Evolutionary conservation across 176 grass and related monocot species (phyloP), one percentile per base, ranked within the genome.

Genomic region (Zizania latifolia): DNA sequence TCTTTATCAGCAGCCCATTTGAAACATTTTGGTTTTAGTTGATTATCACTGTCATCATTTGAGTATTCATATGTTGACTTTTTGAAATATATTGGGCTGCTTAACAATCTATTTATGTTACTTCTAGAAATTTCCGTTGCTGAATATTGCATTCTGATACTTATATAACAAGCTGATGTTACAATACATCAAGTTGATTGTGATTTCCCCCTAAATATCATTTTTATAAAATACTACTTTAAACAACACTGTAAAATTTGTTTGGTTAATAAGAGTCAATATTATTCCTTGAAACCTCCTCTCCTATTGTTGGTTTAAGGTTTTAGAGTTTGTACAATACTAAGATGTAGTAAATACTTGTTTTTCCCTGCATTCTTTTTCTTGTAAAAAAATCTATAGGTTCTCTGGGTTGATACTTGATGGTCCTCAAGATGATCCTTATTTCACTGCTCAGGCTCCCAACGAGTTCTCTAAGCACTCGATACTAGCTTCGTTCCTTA

Each of bases 391-490:
- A 41, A 10, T 54, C 48, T 29, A 4, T 6, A 78, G 3, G 14
- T 29, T 58, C 44, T 69, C 7, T 65, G 33, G 16, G 64, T 68
- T 59, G 61, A n/a, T n/a, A n/a, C n/a, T n/a, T n/a, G n/a, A 76
- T 28, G 59, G 35, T 64, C 31, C 21, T 33, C 22, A 80, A 36
- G 51, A 30, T 67, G 12, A 32, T 83, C 16, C 65, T 75, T 48
- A 70, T 3, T 36, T 37, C 15, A 66, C 32, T 14, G 51, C 14
- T 77, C 5, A 27, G 26, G 30, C 17, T 31, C 10, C n/a, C 30
- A 58, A n/a, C 66, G 6, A 16, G 23, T 59, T 15, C 59, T 74
- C 15, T 63, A 62, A 84, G 9, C 37, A 67, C 48, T 39, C 32
- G 51, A 61, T 76, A 28, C 40, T 41, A 59, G 14, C 38, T 62